Conservation (phyloP, 352 stramenopile species). For the Pythium rhizo-oryzae region DNA sequence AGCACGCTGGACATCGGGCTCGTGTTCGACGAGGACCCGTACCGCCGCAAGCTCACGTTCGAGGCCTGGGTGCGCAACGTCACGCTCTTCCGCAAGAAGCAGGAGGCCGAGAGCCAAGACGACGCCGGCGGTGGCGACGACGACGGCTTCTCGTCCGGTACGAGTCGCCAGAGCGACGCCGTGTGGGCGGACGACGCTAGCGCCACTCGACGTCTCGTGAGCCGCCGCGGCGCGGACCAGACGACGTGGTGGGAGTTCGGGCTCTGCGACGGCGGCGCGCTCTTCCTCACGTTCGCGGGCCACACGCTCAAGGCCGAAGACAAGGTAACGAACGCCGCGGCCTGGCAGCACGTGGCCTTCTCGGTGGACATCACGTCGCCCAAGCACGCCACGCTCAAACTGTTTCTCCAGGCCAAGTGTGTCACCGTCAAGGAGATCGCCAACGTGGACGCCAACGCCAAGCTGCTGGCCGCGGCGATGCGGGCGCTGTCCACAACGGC, state of each 20-base stretch:
- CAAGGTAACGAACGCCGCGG: constrained; percentile 38
- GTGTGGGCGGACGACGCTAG: constrained; percentile 1
- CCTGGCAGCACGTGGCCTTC: constrained; percentile 78
- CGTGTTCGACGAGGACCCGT: constrained; percentile 81
- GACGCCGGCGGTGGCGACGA: constrained; percentile 23
- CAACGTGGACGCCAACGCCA: constrained; percentile 39
- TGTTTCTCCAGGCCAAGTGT: constrained; percentile 63
- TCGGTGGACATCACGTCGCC: constrained; percentile 59
- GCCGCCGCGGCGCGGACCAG: constrained; percentile 16
- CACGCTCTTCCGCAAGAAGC: constrained; percentile 40
- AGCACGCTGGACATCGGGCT: constrained; percentile 72
- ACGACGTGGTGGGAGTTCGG: constrained; percentile 49
- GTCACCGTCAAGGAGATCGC: constrained; percentile 52
- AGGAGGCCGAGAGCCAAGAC: constrained; percentile 19
- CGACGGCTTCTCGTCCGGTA: not conserved
- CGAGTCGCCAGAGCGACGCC: not conserved
- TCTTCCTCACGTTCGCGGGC: constrained; percentile 52
- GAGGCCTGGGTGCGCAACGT: constrained; percentile 79
- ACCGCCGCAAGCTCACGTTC: constrained; percentile 75
- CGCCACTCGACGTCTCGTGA: constrained; percentile 15
- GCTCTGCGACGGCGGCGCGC: constrained; percentile 42
- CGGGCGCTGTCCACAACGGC: constrained; percentile 9
- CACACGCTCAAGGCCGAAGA: constrained; percentile 50
- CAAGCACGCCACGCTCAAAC: constrained; percentile 50
- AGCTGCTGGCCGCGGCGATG: constrained; percentile 15